Evolutionary conservation across 2,329 filamentous ascomycete genomes (phyloP).

Genomic region (Scedosporium boydii): DNA sequence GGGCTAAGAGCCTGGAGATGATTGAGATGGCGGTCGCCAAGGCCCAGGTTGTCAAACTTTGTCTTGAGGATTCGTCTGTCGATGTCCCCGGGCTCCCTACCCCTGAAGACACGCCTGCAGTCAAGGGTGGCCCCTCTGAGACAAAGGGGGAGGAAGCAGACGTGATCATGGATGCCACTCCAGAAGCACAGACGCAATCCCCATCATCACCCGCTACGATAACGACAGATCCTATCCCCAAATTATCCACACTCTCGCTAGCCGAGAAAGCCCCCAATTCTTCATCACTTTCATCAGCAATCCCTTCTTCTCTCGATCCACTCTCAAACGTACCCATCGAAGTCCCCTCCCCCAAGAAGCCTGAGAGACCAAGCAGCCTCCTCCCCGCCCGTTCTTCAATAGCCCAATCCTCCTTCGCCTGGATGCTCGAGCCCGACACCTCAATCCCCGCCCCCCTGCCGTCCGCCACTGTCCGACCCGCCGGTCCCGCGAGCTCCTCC

Average conservation of each 20-base stretch:
- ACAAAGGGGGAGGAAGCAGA: not conserved
- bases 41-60: slow-evolving; percentile 55
- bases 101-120: not conserved
- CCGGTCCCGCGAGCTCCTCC: slow-evolving; percentile 7
- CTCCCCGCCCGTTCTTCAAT: slow-evolving; percentile 56
- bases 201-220: not conserved
- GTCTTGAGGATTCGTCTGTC: slow-evolving; percentile 47
- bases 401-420: slow-evolving; percentile 67
- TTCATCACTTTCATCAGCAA: slow-evolving; percentile 5
- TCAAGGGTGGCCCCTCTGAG: not conserved
- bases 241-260: slow-evolving; percentile 14
- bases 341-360: not conserved
- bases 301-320: not conserved
- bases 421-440: slow-evolving; percentile 60
- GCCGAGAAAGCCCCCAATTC: slow-evolving; percentile 9
- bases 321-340: not conserved
- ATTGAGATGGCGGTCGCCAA: slow-evolving; percentile 53
- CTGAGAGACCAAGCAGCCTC: slow-evolving; percentile 13
- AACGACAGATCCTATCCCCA: slow-evolving; percentile 8
- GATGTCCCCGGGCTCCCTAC: not conserved
- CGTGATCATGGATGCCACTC: slow-evolving; percentile 2
- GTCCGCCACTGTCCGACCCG: slow-evolving; percentile 18
- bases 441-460: slow-evolving; percentile 16
- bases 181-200: not conserved
- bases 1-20: slow-evolving; percentile 37